Conservation (phyloP, 208 protist species). For the Crithidia bombi region DNA sequence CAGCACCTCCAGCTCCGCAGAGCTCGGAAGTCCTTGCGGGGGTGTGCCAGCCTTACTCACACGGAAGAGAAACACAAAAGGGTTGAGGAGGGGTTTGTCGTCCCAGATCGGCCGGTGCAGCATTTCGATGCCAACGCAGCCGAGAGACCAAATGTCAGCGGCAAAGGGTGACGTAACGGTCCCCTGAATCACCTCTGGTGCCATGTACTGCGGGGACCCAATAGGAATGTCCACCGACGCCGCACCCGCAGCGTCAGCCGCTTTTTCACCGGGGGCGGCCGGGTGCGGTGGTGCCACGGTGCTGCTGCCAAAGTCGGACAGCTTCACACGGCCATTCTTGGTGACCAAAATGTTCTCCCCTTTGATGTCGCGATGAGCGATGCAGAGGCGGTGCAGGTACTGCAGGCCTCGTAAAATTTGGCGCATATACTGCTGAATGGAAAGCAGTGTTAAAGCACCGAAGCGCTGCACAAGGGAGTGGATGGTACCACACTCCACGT, state of each 20-base stretch:
- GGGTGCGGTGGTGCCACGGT: slow-evolving; percentile 27
- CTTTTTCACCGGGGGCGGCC: slow-evolving; percentile 10
- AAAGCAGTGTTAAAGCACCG: slow-evolving; percentile 53
- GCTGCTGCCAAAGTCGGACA: slow-evolving; percentile 85
- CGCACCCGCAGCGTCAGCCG: slow-evolving; percentile 1
- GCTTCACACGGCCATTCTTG: slow-evolving; percentile 68
- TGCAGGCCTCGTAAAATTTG: slow-evolving; percentile 72
- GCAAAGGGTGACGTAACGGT: slow-evolving; percentile 21
- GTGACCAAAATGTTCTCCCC: slow-evolving; percentile 82
- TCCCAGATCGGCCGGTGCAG: slow-evolving; percentile 60
- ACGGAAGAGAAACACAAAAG: slow-evolving; percentile 59
- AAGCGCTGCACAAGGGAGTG: slow-evolving; percentile 61
- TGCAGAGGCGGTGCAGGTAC: slow-evolving; percentile 72
- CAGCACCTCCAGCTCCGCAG: slow-evolving; percentile 44
- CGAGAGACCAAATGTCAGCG: slow-evolving; percentile 79
- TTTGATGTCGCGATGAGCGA: slow-evolving; percentile 88
- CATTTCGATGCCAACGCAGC: slow-evolving; percentile 87
- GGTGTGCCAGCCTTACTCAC: slow-evolving; percentile 49
- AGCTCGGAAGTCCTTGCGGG: slow-evolving; percentile 53
- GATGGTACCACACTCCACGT: slow-evolving; percentile 79
- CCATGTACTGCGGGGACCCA: slow-evolving; percentile 83
- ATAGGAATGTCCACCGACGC: slow-evolving; percentile 28
- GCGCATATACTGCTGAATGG: slow-evolving; percentile 76
- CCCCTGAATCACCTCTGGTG: slow-evolving; percentile 76
- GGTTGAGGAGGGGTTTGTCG: slow-evolving; percentile 31